Evolutionary conservation across 1,139 yeast genomes (phyloP), one percentile per base, ranked within the genome.

Genomic region (Lizanozyma gosingica): DNA sequence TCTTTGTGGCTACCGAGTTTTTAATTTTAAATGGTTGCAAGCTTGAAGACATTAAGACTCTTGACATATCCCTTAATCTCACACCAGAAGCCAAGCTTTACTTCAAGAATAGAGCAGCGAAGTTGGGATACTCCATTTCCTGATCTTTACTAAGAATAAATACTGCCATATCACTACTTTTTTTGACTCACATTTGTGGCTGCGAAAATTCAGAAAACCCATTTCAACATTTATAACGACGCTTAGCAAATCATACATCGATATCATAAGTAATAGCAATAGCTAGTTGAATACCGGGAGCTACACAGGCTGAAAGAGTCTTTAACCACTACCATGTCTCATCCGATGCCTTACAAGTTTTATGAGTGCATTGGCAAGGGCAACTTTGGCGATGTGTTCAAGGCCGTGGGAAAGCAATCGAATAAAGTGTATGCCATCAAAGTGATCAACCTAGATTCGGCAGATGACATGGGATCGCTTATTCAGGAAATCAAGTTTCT

Each of bases 371-470:
- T 84, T 34, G 96, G 96, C 0, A 69, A 76, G 45, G 96, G 96
- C 1, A 83, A 83, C 49, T 87, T 86, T 65, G 96, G 95, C 14
- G 90, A 84, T 54, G 96, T 87, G 36, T 87, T 78, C 56, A 74
- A 69, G 50, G 94, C 88, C 1, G 51, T 53, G n/a, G 62, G 64
- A 17, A 50, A 50, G 33, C 41, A 48, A 4, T 56, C 62, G 1
- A 57, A 60, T n/a, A 43, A 56, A 33, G 56, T 70, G 2, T 87
- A 83, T 36, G 97, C 97, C 3, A 71, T 88, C 18, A 88, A 88
- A 57, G 81, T 84, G 14, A 74, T 88, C 38, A 81, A 85, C 51
- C 61, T 87, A 39, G 95, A 86, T 46, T 66, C 82, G 1, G 79
- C 77, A 17, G 95, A 86, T 41, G 94, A 85, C 41, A 76, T 86